These are phyloP conservation scores for Iris pallida DNA, from an alignment of 116 monocot species.

Conservation along the genomic window DNA sequence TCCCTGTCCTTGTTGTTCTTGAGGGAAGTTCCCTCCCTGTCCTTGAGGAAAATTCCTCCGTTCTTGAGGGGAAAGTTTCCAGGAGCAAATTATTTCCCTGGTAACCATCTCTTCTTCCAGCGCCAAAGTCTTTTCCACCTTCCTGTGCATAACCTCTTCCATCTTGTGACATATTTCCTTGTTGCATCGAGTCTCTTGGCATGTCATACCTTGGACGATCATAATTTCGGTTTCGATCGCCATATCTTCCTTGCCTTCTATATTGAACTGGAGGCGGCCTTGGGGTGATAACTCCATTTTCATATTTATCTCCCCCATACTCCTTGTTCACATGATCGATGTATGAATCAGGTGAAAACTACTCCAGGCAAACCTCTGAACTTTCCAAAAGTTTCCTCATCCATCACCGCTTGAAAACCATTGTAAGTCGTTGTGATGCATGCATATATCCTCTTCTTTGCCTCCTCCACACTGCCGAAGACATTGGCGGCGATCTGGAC, in stretches of 20 bases:
- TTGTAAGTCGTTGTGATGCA: conserved; percentile 88
- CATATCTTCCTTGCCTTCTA: conserved; percentile 52
- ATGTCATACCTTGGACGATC: conserved; percentile 55
- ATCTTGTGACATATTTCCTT: conserved; percentile 28
- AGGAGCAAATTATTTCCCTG: background rate
- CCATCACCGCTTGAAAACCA: conserved; percentile 82
- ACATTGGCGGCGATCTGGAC: conserved; percentile 81
- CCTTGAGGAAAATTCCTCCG: conserved; percentile 5
- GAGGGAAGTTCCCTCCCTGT: background rate
- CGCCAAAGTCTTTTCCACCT: conserved; percentile 11
- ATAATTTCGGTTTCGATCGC: conserved; percentile 52
- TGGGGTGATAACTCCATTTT: conserved; percentile 89
- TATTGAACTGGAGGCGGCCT: conserved; percentile 89
- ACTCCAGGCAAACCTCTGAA: conserved; percentile 92
- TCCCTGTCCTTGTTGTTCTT: conserved; percentile 3
- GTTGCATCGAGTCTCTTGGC: conserved; percentile 27
- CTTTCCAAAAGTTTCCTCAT: conserved; percentile 82
- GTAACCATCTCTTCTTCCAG: conserved; percentile 19
- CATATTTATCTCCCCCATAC: conserved; percentile 98
- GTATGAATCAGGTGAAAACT: conserved; percentile 96
- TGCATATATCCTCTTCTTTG: conserved; percentile 94
- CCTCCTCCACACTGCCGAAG: conserved; percentile 91
- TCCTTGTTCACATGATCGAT: conserved; percentile 94
- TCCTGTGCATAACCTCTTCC: conserved; percentile 10
- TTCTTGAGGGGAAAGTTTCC: no score